A percentile compares a stretch with the other conserved stretches of the same genome.
Conservation (phyloP, 2,329 filamentous ascomycete genomes). For the Pseudogymnoascus sp. region DNA sequence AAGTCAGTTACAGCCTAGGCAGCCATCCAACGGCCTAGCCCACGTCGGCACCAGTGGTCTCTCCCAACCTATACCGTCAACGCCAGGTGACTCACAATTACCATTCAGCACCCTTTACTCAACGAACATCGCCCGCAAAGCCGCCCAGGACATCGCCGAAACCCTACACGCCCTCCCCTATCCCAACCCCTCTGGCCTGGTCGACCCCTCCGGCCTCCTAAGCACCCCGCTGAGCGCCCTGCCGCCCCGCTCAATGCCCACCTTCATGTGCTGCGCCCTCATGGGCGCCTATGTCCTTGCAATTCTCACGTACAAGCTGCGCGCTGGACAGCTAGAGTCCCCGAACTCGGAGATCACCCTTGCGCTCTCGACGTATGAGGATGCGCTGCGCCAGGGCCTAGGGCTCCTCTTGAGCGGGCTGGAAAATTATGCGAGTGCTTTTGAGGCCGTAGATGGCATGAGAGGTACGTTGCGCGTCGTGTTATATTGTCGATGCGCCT, state of each 20-base stretch:
- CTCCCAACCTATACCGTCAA: not conserved
- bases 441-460: slow-evolving; percentile 6
- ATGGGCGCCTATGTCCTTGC: slow-evolving; percentile 30
- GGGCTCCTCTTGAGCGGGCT: not conserved
- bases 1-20: slow-evolving; percentile 10
- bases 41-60: not conserved
- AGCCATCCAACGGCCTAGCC: not conserved
- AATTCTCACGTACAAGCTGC: slow-evolving; percentile 21
- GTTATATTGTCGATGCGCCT: not conserved
- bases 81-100: slow-evolving; percentile 21
- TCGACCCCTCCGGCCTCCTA: not conserved
- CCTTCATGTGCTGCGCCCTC: slow-evolving; percentile 31
- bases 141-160: slow-evolving; percentile 41
- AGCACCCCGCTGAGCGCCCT: not conserved
- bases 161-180: slow-evolving; percentile 41
- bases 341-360: not conserved
- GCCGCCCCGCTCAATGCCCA: slow-evolving; percentile 26
- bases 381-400: not conserved
- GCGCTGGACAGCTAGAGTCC: not conserved
- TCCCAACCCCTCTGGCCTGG: slow-evolving; percentile 31
- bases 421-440: slow-evolving; percentile 4
- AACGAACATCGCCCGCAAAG: slow-evolving; percentile 42
- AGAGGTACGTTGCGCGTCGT: not conserved
- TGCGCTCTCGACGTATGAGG: not conserved
- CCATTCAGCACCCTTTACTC: slow-evolving; percentile 42